Evolutionary conservation across 768 basidiomycete species (phyloP).

Genomic region (Tylopilus plumbeoviolaceoides): DNA sequence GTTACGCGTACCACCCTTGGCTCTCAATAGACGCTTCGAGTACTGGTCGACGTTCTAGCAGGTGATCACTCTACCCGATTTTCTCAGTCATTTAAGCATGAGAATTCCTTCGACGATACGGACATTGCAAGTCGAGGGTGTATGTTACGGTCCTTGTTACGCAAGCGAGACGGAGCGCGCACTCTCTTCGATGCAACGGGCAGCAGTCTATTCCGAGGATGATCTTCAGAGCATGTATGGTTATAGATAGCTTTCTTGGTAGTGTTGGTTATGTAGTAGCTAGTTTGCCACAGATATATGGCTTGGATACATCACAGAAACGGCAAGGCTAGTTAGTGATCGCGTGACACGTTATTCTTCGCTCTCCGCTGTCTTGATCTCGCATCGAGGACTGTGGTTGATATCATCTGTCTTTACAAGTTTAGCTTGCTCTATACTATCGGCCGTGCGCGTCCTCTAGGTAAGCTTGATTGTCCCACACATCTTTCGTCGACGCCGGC

Average conservation of each 20-base stretch:
- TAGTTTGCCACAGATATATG: neutral
- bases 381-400: neutral
- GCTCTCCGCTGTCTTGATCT: too few species aligned
- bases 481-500: neutral
- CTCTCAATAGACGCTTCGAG: neutral
- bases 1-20: conserved; percentile 2
- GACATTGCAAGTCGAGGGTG: neutral
- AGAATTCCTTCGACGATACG: neutral
- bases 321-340: neutral
- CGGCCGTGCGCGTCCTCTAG: neutral
- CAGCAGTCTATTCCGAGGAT: neutral
- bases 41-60: neutral
- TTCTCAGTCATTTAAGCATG: neutral
- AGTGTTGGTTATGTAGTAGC: neutral
- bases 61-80: neutral
- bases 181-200: neutral
- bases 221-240: neutral
- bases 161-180: neutral
- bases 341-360: too few species aligned
- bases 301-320: neutral
- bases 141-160: neutral
- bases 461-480: neutral
- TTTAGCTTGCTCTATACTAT: neutral
- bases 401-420: neutral
- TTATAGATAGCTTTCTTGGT: neutral